Conservation (phyloP, 148 eudicot genomes). For the Chenopodium berlandieri region DNA sequence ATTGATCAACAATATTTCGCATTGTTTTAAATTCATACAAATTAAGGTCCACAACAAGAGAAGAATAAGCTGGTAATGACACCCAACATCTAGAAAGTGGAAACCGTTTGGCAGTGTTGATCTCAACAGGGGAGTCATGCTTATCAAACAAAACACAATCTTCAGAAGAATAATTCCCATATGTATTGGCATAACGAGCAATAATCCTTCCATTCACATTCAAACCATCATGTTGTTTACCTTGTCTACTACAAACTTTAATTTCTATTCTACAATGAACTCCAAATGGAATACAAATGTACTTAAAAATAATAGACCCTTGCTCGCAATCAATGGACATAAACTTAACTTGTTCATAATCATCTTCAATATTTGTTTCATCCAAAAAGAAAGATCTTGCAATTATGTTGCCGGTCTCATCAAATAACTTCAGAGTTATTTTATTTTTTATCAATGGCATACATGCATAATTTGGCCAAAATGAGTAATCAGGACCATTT, state of each 20-base stretch:
- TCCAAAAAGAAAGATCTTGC: neutral
- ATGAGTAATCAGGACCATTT: neutral
- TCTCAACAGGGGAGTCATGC: neutral
- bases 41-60: neutral
- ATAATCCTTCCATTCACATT: constrained; percentile 1
- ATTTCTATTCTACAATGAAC: neutral
- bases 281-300: constrained; percentile 10
- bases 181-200: constrained; percentile 10
- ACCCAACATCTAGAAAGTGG: constrained; percentile 15
- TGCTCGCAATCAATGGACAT: neutral
- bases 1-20: neutral
- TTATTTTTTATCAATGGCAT: neutral
- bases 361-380: neutral
- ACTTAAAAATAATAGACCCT: neutral
- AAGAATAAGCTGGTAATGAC: neutral
- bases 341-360: neutral
- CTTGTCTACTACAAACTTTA: neutral
- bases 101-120: neutral
- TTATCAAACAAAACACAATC: constrained; percentile 12
- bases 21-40: neutral
- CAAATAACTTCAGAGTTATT: constrained; percentile 2
- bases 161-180: constrained; percentile 5
- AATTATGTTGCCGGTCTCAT: neutral
- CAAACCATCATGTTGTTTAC: neutral
- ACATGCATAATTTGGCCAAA: neutral